Evolutionary conservation across 164 flowering plant species (phyloP).

Genomic region (Hamamelis virginiana): DNA sequence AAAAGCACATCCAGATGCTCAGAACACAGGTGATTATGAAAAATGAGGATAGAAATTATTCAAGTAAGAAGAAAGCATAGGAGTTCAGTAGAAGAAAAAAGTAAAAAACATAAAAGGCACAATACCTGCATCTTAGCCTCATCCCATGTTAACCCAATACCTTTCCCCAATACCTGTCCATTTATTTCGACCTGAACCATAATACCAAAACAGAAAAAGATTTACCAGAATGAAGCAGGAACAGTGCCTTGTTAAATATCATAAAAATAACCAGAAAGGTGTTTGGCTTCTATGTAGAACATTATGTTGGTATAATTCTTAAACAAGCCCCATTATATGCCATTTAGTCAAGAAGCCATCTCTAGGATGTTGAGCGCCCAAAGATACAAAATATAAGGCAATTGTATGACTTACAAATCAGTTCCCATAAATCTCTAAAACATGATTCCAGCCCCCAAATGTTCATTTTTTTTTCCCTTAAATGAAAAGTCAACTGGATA

Average conservation of each 20-base stretch:
- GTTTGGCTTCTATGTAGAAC: neutral
- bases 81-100: neutral
- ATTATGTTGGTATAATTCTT: neutral
- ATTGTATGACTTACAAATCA: too few species aligned
- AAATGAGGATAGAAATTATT: neutral
- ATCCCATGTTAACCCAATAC: constrained; percentile 79
- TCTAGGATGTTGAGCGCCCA: too few species aligned
- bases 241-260: neutral
- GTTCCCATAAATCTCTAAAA: too few species aligned
- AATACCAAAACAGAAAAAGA: constrained; percentile 6
- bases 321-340: too few species aligned
- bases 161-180: constrained; percentile 76
- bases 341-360: too few species aligned
- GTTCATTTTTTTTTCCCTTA: too few species aligned
- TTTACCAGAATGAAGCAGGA: neutral
- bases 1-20: constrained; percentile 5
- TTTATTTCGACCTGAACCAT: constrained; percentile 72
- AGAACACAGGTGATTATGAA: neutral
- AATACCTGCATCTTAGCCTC: constrained; percentile 84
- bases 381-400: too few species aligned
- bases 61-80: constrained; percentile 3
- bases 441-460: too few species aligned
- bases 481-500: too few species aligned
- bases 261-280: neutral
- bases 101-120: neutral